Conservation (phyloP, 257 asterid species). For the Lavandula angustifolia region DNA sequence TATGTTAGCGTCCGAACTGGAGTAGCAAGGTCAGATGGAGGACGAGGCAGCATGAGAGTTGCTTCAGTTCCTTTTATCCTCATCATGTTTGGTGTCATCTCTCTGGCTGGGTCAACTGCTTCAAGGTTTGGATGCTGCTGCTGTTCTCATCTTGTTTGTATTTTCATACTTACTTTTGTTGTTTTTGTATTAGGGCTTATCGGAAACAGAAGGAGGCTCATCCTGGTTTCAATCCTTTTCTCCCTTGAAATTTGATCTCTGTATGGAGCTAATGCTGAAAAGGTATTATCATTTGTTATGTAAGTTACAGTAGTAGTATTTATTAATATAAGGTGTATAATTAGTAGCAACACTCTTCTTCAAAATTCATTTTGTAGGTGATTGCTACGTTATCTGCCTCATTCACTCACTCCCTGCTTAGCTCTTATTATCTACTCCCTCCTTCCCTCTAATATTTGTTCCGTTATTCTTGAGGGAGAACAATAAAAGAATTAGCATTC, state of each 20-base stretch:
- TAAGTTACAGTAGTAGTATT: too few species aligned
- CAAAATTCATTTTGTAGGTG: too few species aligned
- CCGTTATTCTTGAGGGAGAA: too few species aligned
- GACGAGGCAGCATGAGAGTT: constrained; percentile 35
- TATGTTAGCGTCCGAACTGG: constrained; percentile 44
- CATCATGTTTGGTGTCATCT: constrained; percentile 49
- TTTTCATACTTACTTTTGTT: not conserved
- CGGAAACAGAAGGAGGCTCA: constrained; percentile 50
- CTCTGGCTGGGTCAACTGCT: constrained; percentile 67
- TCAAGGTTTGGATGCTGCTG: constrained; percentile 42
- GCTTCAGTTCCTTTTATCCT: constrained; percentile 59
- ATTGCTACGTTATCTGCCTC: too few species aligned
- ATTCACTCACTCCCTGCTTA: too few species aligned
- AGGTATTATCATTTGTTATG: too few species aligned
- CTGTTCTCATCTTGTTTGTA: not conserved
- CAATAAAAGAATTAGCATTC: too few species aligned
- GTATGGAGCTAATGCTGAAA: not conserved
- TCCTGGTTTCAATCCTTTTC: constrained; percentile 75
- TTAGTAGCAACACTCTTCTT: too few species aligned
- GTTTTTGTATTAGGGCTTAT: constrained; percentile 49
- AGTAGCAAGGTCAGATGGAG: constrained; percentile 45
- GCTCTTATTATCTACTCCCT: too few species aligned
- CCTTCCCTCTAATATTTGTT: too few species aligned
- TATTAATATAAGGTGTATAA: too few species aligned
- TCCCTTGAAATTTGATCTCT: constrained; percentile 38